Evolutionary conservation across 495 filamentous ascomycete genomes (phyloP), one percentile per base, ranked within the genome.

Genomic region (Chlorociboria aeruginascens): DNA sequence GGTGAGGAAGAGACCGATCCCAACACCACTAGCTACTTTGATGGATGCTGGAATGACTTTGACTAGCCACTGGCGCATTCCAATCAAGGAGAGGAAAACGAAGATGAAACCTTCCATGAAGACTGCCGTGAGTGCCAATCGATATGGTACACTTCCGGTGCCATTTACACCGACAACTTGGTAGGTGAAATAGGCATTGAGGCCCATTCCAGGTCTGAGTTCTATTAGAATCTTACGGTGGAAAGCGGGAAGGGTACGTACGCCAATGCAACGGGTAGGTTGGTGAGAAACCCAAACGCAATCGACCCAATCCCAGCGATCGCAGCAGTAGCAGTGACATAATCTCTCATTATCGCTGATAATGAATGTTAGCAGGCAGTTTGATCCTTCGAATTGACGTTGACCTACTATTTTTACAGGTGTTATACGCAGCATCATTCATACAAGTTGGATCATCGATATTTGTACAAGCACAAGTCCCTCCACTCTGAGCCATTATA

Each of bases 171-270:
- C 85, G 25, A 90, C 84, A 28, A 90, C 85, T 45, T 85, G 85
- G 61, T 83, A 90, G n/a, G 85, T 79, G 53, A 90, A 89, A 57
- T 89, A 90, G 3, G 85, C 85, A 55, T 90, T 90, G 37, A 86
- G 63, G 16, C 82, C 82, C 85, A 89, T 89, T 11, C 85, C 85
- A 14, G 86, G 85, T 44, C 73, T 76, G 47, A 8, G 3, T n/a
- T 17, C 34, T 48, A 50, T 68, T 40, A 66, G 59, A 42, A 40
- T 16, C 7, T 40, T n/a, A 3, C 1, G 11, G 3, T 9, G 30
- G 40, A 8, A 12, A 1, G 9, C 17, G n/a, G 30, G 32, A 25
- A 34, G 74, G 71, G 66, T 52, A 81, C 84, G 51, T 69, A 83
- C 58, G 72, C 77, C 8, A 76, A 56, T 17, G 68, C 65, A 12